These are phyloP conservation scores for Lasiosphaeria ovina DNA, from an alignment of 495 filamentous ascomycete species.

Conservation along the genomic window DNA sequence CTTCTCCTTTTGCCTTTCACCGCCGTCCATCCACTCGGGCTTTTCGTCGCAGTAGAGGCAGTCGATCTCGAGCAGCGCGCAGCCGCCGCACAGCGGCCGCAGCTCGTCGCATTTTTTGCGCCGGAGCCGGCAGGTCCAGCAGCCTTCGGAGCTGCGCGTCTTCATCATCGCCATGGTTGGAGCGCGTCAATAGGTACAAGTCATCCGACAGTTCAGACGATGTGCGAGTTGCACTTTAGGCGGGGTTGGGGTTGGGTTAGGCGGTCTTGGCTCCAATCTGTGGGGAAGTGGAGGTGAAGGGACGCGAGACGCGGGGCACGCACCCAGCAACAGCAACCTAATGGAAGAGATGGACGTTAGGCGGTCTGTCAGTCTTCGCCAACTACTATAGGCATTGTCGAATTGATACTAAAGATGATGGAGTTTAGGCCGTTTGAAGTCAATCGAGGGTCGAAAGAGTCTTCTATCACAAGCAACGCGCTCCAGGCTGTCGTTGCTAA, in stretches of 20 bases:
- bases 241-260: too few relatives aligned
- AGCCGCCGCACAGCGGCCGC: slow-evolving; percentile 46
- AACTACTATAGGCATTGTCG: neutral
- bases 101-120: slow-evolving; percentile 56
- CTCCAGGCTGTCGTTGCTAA: too few relatives aligned
- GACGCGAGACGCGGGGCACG: too few relatives aligned
- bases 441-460: too few relatives aligned
- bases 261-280: too few relatives aligned
- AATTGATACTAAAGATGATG: neutral
- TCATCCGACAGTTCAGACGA: neutral
- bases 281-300: too few relatives aligned
- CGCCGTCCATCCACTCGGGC: slow-evolving; percentile 59
- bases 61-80: slow-evolving; percentile 45
- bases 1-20: slow-evolving; percentile 46
- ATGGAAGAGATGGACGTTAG: too few relatives aligned
- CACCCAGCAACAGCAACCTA: too few relatives aligned
- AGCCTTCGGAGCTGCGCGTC: slow-evolving; percentile 43
- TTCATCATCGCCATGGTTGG: slow-evolving; percentile 23
- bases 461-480: too few relatives aligned
- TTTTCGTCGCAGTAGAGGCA: slow-evolving; percentile 48
- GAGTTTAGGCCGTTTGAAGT: too few relatives aligned
- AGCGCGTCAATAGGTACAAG: neutral
- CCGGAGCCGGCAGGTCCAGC: slow-evolving; percentile 58
- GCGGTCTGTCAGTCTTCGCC: too few relatives aligned
- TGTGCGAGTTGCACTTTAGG: neutral